Evolutionary conservation across 345 rosid genomes (phyloP), one percentile per base, ranked within the genome.

Genomic region (Gossypium rotundifolium): DNA sequence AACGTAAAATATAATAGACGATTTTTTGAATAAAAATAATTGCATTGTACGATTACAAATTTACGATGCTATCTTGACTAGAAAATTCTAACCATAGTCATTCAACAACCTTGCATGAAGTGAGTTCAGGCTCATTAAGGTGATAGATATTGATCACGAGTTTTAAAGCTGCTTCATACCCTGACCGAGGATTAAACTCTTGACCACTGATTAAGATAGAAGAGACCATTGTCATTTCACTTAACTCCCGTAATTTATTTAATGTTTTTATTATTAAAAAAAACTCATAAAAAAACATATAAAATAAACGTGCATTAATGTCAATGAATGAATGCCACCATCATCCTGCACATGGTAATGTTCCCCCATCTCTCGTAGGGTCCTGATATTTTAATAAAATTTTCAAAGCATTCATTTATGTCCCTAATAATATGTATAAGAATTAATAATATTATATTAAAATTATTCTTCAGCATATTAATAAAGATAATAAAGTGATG

Each of bases 301-400:
- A 59, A 4, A 23, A 12, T 33, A 33, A 25, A 42, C 51, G 18
- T 53, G 80, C 74, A 79, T 46, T 17, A 83, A 81, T 79, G 83
- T 80, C 22, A 72, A 79, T 76, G 75, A 80, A 76, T 78, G 81
- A 79, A 66, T 70, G 61, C 65, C 79, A 0, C 88, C 88, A 33
- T 81, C 81, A 72, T 71, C 80, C 77, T 75, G 83, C 91, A 89
- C 90, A 87, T 89, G 93, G 83, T 65, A 79, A 20, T 87, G 93
- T 81, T 87, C 90, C 88, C 93, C 93, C 33, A 65, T 23, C 66
- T 64, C 33, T 79, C 25, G 18, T 64, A 49, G 73, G 74, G 54
- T 78, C 11, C 59, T 7, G 33, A 71, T 17, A 18, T 76, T 74
- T 80, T 46, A 29, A 49, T 58, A 71, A 48, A 59, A 33, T 0